These are phyloP conservation scores for Yamagishiella unicocca DNA, from an alignment of 139 green algal species.

Conservation along the genomic window DNA sequence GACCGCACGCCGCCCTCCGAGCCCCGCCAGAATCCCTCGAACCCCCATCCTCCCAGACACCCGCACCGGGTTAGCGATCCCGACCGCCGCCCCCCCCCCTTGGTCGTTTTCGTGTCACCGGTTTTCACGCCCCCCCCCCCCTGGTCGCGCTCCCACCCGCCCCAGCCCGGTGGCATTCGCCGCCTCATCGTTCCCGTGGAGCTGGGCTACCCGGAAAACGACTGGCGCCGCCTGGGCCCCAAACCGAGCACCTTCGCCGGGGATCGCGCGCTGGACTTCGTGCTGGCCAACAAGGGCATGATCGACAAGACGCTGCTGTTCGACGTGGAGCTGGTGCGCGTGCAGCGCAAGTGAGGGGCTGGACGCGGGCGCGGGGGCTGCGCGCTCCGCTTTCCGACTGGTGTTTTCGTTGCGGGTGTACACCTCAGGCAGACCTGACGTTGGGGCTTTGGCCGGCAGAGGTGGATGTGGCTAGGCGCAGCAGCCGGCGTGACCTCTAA, in stretches of 20 bases:
- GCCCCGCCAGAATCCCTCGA: neutral
- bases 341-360: neutral
- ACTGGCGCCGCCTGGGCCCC: slow-evolving; percentile 72
- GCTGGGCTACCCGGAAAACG: slow-evolving; percentile 84
- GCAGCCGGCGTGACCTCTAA: neutral
- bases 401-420: too few species aligned
- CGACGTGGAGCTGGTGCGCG: slow-evolving; percentile 83
- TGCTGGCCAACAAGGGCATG: slow-evolving; percentile 87
- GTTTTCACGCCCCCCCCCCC: too few species aligned
- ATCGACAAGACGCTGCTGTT: slow-evolving; percentile 95
- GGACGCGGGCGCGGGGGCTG: too few species aligned
- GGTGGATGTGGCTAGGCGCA: neutral
- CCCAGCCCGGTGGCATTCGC: slow-evolving; percentile 76
- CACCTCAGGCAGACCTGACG: neutral
- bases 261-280: slow-evolving; percentile 88
- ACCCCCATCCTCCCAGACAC: neutral
- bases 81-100: neutral
- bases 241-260: slow-evolving; percentile 77
- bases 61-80: neutral
- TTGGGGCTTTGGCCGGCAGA: neutral
- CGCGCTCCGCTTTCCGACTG: neutral
- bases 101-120: too few species aligned
- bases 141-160: neutral
- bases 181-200: slow-evolving; percentile 89
- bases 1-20: neutral